A percentile compares a stretch with the other conserved stretches of the same genome.
Conservation (phyloP, 2,329 filamentous ascomycete genomes). For the Apiospora arundinis region DNA sequence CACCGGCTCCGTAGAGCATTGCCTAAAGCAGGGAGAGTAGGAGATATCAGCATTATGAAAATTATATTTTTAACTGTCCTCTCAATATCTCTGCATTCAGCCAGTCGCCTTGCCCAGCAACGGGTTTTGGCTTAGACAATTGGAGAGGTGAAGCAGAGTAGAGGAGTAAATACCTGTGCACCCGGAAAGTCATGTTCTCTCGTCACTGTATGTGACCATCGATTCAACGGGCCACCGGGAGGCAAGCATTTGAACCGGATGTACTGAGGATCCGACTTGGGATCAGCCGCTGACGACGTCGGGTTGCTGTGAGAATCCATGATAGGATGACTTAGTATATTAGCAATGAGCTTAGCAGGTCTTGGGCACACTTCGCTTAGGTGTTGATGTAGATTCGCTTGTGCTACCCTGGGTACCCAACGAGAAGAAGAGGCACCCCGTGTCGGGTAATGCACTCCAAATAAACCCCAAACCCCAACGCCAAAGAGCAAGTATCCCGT, state of each 20-base stretch:
- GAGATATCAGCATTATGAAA: not conserved
- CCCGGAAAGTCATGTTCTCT: conserved; percentile 89
- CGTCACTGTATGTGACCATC: conserved; percentile 84
- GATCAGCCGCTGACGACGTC: conserved; percentile 32
- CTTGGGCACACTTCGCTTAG: not conserved
- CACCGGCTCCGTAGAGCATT: conserved; percentile 93
- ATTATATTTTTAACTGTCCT: not conserved
- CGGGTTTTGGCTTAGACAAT: not conserved
- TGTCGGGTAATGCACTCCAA: not conserved
- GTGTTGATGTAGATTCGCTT: not conserved
- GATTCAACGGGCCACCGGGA: conserved; percentile 70
- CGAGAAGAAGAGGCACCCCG: not conserved
- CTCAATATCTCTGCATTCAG: not conserved
- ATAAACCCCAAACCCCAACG: not conserved
- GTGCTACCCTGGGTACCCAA: not conserved
- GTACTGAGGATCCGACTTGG: conserved; percentile 58
- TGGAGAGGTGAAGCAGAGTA: not conserved
- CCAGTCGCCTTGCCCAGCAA: not conserved
- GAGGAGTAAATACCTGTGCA: conserved; percentile 68
- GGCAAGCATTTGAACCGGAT: conserved; percentile 59
- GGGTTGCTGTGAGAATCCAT: conserved; percentile 6
- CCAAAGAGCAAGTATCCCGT: not conserved
- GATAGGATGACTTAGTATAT: not conserved
- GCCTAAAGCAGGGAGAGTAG: conserved; percentile 58
- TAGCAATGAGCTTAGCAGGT: not conserved